phyloP scores from a whole-genome alignment of 2,329 filamentous ascomycete genomes.

The Aspergillus tamarii region DNA sequence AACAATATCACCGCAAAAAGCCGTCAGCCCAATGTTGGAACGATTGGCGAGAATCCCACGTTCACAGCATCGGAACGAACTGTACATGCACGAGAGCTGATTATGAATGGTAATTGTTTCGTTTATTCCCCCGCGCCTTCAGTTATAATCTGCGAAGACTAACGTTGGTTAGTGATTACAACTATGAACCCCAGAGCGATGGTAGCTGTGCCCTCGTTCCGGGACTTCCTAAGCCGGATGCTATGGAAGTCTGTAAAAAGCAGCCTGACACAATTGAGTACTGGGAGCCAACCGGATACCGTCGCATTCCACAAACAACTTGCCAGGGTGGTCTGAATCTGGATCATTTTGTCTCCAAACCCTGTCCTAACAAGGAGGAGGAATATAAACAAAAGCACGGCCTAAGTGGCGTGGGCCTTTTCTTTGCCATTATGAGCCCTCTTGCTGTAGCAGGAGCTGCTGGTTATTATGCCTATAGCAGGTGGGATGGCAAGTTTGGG shows the following conservation, averaged over 20 bases:
- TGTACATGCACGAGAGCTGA: slow-evolving; percentile 84
- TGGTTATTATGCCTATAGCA: slow-evolving; percentile 83
- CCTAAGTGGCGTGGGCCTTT: slow-evolving; percentile 72
- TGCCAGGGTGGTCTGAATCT: slow-evolving; percentile 76
- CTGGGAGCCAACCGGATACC: slow-evolving; percentile 84
- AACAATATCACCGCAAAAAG: slow-evolving; percentile 90
- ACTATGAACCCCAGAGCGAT: slow-evolving; percentile 79
- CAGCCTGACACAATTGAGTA: slow-evolving; percentile 75
- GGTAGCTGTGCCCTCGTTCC: slow-evolving; percentile 76
- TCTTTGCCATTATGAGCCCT: slow-evolving; percentile 82
- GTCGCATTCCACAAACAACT: slow-evolving; percentile 85
- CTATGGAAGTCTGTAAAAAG: slow-evolving; percentile 59
- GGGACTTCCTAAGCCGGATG: slow-evolving; percentile 69
- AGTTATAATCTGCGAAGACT: slow-evolving; percentile 4
- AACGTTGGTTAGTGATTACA: slow-evolving; percentile 72
- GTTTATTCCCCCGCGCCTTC: background rate
- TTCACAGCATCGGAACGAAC: slow-evolving; percentile 71
- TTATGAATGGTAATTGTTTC: slow-evolving; percentile 78
- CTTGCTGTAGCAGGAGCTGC: slow-evolving; percentile 69
- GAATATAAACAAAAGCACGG: slow-evolving; percentile 77
- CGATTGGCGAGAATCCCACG: slow-evolving; percentile 68
- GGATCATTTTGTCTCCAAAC: slow-evolving; percentile 66
- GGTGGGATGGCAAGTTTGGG: slow-evolving; percentile 89
- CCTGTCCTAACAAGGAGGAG: slow-evolving; percentile 79
- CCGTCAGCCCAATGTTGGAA: slow-evolving; percentile 80